phyloP scores from a whole-genome alignment of 2,329 filamentous ascomycete genomes.

The Penicillium hesseltinei region DNA sequence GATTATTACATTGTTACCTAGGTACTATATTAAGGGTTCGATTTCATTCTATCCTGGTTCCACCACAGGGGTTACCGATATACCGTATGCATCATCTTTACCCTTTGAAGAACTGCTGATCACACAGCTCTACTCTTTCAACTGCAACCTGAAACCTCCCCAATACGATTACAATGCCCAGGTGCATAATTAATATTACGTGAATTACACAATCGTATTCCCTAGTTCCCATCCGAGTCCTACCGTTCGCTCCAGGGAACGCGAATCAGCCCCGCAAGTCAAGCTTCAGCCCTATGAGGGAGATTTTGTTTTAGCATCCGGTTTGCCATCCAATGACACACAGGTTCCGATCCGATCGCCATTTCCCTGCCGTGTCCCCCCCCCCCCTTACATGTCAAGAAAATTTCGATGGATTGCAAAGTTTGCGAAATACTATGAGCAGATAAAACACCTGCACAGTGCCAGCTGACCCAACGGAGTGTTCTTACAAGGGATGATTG shows the following conservation, averaged over 20 bases:
- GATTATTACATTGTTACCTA: neutral
- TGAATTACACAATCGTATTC: neutral
- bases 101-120: neutral
- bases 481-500: neutral
- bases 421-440: neutral
- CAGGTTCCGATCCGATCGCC: slow-evolving; percentile 1
- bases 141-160: neutral
- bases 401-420: too few species aligned
- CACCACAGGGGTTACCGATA: neutral
- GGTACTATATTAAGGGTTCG: neutral
- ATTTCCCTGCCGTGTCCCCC: neutral
- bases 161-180: neutral
- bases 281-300: slow-evolving; percentile 37
- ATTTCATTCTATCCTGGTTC: neutral
- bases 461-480: neutral
- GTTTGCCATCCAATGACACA: neutral
- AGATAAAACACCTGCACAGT: neutral
- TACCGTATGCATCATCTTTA: neutral
- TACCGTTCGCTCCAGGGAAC: neutral
- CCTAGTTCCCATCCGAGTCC: neutral
- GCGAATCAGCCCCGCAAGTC: slow-evolving; percentile 15
- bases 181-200: neutral
- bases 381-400: slow-evolving; percentile 7
- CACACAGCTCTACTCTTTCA: neutral
- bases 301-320: neutral